These are phyloP conservation scores for Hyaloscypha hepaticicola DNA, from an alignment of 495 filamentous ascomycete species.

Conservation along the genomic window DNA sequence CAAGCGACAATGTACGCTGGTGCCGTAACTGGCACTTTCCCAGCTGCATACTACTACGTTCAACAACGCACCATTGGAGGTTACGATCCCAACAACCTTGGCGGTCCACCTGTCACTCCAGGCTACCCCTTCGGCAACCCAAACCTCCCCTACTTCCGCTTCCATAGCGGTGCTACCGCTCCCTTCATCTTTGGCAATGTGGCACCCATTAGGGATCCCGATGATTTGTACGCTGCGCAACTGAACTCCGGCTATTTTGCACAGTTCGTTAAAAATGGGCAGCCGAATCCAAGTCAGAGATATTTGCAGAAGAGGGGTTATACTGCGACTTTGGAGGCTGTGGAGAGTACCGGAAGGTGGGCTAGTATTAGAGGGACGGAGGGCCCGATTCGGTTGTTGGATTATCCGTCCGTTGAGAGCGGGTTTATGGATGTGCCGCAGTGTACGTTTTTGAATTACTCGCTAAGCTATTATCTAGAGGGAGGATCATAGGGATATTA, in stretches of 20 bases:
- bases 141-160: slow-evolving; percentile 35
- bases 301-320: slow-evolving; percentile 39
- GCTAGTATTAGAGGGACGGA: slow-evolving; percentile 20
- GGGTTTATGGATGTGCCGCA: slow-evolving; percentile 39
- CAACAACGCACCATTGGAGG: slow-evolving; percentile 40
- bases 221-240: slow-evolving; percentile 33
- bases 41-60: slow-evolving; percentile 44
- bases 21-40: slow-evolving; percentile 34
- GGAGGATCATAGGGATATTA: slow-evolving; percentile 1
- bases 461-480: slow-evolving; percentile 33
- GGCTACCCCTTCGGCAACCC: slow-evolving; percentile 38
- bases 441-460: slow-evolving; percentile 40
- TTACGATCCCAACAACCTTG: slow-evolving; percentile 43
- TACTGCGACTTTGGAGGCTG: slow-evolving; percentile 28
- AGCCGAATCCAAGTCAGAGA: slow-evolving; percentile 34
- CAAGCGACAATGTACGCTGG: slow-evolving; percentile 46
- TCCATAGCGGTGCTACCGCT: slow-evolving; percentile 34
- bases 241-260: slow-evolving; percentile 37
- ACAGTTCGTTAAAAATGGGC: slow-evolving; percentile 32
- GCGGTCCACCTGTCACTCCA: slow-evolving; percentile 30
- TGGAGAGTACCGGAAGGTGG: slow-evolving; percentile 32
- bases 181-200: slow-evolving; percentile 37
- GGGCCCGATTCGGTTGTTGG: slow-evolving; percentile 38
- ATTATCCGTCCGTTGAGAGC: slow-evolving; percentile 32
- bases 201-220: slow-evolving; percentile 24